Base-by-base conservation (phyloP, 129 eudicot genomes). In the Logfia minima region DNA sequence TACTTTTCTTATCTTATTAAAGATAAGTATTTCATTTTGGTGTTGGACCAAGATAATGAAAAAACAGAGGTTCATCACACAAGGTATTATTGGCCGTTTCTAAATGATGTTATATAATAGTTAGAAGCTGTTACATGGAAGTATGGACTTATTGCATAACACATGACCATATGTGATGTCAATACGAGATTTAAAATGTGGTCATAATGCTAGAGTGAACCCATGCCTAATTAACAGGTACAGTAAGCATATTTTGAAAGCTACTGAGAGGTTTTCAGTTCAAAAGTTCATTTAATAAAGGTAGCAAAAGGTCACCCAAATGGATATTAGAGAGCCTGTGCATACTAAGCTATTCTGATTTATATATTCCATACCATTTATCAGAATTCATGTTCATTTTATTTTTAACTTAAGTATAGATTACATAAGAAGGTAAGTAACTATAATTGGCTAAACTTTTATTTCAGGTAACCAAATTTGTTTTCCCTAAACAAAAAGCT, bases 1-100 rank as follows among this genome's bases (percentile, higher is more conserved):
- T 41, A 37, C 43, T 71, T 23, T 71, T 55, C 37, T 31, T 26
- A 32, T 37, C 11, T 41, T 45, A 43, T 64, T 51, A 69, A 48
- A 75, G 43, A 58, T 52, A 76, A 48, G 62, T 71, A 78, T 29
- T 59, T 43, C 35, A 32, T 34, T 70, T 78, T 55, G 29, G 29
- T 16, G 65, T 60, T 22, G 32, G 32, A 22, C 16, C 22, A 23
- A 19, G 28, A 60, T 3, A 60, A 10, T n/a, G 1, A 3, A 22
- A 4, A 60, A 60, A 22, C 11, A 22, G 17, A 60, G 5, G 16
- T 60, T 22, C 16, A 60, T 60, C 31, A 14, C 17, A 13, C 66
- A 60, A 60, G 14, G 48, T 10, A 41, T 41, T 41, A 10, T 41
- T 41, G 14, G 48, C 48, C 48, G 48, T 39, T 11, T 39, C 48